Base-by-base conservation (phyloP, 768 basidiomycete species). In the Kwoniella bestiolae region DNA sequence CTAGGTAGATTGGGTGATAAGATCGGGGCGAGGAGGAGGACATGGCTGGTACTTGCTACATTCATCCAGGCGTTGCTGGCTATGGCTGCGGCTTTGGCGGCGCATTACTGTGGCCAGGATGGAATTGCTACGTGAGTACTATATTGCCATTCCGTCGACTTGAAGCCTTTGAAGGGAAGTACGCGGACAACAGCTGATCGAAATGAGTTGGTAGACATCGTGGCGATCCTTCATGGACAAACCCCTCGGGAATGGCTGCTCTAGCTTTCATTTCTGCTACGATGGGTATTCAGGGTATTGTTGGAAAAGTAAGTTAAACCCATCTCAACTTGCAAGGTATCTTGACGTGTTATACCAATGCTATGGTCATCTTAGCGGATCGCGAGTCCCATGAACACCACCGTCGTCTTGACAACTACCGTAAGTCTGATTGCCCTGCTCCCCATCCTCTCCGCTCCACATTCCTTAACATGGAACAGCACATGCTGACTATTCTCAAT, bases 271-370 rank as follows among this genome's bases (percentile, higher is more conserved):
- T 92, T 80, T 92, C 91, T 68, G 89, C 89, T 31, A 84, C 82
- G 78, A 82, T 96, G 73, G 93, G 93, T 47, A 21, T 34, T n/a
- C 56, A 79, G 80, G 92, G 92, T 21, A 90, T 93, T 77, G 84
- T 90, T 82, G 91, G 88, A 56, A 93, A 93, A 82, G 77, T 92
- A 90, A 76, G 87, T 88, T n/a, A n/a, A n/a, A n/a, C n/a, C n/a
- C n/a, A n/a, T n/a, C n/a, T n/a, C n/a, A n/a, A n/a, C n/a, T n/a
- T n/a, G n/a, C n/a, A n/a, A n/a, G n/a, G n/a, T n/a, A n/a, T n/a
- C n/a, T n/a, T n/a, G n/a, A n/a, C n/a, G n/a, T n/a, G n/a, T n/a
- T n/a, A n/a, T n/a, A n/a, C n/a, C n/a, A n/a, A n/a, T n/a, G n/a
- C n/a, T n/a, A n/a, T n/a, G n/a, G n/a, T n/a, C 89, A 89, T 46